phyloP scores from a whole-genome alignment of 2,329 filamentous ascomycete species.

The Fusarium brevicatenulatum region DNA sequence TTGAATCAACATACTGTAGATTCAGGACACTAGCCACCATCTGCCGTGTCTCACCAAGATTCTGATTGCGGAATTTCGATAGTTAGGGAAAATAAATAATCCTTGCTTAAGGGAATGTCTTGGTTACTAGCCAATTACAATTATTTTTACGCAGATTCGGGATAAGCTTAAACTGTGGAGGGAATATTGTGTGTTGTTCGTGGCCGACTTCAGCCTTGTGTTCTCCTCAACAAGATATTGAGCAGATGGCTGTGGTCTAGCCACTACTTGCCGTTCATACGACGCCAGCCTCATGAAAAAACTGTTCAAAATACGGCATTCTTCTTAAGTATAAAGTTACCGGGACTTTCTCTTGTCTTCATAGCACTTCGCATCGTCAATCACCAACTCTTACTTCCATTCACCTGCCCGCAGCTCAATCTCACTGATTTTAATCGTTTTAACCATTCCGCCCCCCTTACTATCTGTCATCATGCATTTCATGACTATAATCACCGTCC shows the following conservation, averaged over 20 bases:
- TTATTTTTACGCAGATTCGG: not conserved
- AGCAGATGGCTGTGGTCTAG: not conserved
- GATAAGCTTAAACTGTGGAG: not conserved
- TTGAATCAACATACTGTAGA: fast-evolving
- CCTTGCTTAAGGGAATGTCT: not conserved
- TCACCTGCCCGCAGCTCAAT: not conserved
- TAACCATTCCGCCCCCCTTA: fast-evolving
- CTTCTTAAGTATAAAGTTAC: not conserved
- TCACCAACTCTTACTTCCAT: not conserved
- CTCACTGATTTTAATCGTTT: fast-evolving
- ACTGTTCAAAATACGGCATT: not conserved
- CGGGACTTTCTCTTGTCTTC: not conserved
- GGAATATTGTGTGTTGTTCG: not conserved
- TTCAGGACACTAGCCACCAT: not conserved
- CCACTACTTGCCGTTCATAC: not conserved
- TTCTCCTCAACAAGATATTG: not conserved
- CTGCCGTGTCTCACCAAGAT: not conserved
- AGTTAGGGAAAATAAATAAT: not conserved
- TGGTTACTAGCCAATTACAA: not conserved
- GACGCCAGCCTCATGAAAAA: not conserved
- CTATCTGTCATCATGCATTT: not conserved
- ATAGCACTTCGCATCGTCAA: not conserved
- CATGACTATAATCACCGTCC: not conserved
- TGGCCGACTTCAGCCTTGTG: not conserved
- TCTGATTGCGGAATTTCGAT: no score